These are phyloP conservation scores for Stereum hirsutum DNA, from an alignment of 1,284 basidiomycete genomes.

Conservation along the genomic window DNA sequence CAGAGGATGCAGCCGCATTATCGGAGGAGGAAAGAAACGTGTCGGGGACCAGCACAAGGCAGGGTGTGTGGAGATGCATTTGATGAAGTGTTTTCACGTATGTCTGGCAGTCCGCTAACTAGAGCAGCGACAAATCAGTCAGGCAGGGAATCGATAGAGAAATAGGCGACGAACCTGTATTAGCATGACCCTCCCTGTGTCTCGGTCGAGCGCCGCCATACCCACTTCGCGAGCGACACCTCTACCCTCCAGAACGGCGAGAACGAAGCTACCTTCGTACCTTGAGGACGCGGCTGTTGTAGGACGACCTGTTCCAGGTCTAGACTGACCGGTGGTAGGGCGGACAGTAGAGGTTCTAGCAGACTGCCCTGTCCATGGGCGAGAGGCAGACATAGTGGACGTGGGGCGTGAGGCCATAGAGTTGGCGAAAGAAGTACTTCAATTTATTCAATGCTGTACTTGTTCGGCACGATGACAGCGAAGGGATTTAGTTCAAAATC, in stretches of 20 bases:
- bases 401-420: too few species aligned
- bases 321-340: conserved; percentile 15
- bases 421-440: too few species aligned
- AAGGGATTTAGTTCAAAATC: too few species aligned
- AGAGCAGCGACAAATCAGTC: background rate
- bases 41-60: conserved; percentile 69
- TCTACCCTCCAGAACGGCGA: conserved; percentile 66
- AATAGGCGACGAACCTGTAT: conserved; percentile 44
- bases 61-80: conserved; percentile 68
- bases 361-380: conserved; percentile 21
- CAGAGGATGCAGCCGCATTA: conserved; percentile 31
- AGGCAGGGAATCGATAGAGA: conserved; percentile 9
- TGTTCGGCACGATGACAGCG: too few species aligned
- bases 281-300: conserved; percentile 50
- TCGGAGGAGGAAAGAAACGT: conserved; percentile 57
- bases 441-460: too few species aligned
- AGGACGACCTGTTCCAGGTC: conserved; percentile 34
- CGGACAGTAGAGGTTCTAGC: conserved; percentile 29
- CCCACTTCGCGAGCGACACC: conserved; percentile 77
- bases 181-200: conserved; percentile 67
- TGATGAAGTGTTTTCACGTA: conserved; percentile 87
- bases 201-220: conserved; percentile 74
- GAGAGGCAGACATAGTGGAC: too few species aligned
- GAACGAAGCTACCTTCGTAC: conserved; percentile 49
- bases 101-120: conserved; percentile 78